A percentile compares a stretch with the other conserved stretches of the same genome.
Conservation (phyloP, 2,329 filamentous ascomycete genomes). For the Colletotrichum truncatum region DNA sequence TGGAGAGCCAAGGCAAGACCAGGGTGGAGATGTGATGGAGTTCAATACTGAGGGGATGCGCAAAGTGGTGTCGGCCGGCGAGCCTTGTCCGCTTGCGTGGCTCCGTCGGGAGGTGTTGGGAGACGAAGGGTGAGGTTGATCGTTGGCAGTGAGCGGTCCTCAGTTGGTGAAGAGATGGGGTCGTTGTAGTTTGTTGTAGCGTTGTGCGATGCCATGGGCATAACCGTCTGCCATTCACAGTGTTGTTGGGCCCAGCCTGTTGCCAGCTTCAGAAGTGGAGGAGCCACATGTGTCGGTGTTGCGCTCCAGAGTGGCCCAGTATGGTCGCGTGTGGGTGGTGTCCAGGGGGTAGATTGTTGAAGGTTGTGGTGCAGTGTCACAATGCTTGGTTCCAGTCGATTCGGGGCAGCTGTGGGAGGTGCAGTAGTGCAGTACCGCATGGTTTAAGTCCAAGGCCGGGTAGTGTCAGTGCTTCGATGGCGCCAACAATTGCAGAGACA, state of each 20-base stretch:
- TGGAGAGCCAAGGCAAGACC: constrained; percentile 24
- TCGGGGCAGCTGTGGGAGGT: neutral
- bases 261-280: constrained; percentile 17
- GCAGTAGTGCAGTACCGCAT: neutral
- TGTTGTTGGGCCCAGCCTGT: neutral
- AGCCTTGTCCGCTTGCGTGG: neutral
- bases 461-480: neutral
- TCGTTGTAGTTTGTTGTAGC: neutral
- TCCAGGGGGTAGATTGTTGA: neutral
- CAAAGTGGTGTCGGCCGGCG: neutral
- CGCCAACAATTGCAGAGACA: too few relatives aligned
- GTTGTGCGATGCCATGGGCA: constrained; percentile 1
- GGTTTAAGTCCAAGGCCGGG: neutral
- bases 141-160: neutral
- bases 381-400: neutral
- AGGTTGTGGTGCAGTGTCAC: neutral
- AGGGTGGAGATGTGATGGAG: constrained; percentile 27
- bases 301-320: neutral
- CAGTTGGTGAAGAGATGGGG: neutral
- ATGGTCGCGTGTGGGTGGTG: neutral
- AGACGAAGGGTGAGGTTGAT: neutral
- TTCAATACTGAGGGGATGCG: constrained; percentile 15
- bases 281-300: constrained; percentile 1
- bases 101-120: neutral
- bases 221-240: neutral